phyloP scores from a whole-genome alignment of 768 basidiomycete species.

The Auricularia sp. region DNA sequence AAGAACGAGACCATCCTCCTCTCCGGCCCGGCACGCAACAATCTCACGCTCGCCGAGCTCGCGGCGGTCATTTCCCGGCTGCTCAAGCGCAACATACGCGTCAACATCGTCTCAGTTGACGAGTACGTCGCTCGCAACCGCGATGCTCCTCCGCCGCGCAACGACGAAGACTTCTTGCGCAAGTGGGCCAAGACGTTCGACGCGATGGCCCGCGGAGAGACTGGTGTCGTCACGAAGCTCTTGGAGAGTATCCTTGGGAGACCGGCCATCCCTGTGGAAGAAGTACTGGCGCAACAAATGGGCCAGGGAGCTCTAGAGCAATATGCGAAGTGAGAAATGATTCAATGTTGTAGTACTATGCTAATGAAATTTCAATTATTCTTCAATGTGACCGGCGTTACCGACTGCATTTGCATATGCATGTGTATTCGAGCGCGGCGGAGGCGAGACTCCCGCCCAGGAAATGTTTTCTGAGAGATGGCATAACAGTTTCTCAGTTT shows the following conservation, averaged over 20 bases:
- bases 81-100: slow-evolving; percentile 13
- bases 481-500: too few species aligned
- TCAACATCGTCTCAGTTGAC: slow-evolving; percentile 15
- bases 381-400: too few species aligned
- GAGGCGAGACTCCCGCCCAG: too few species aligned
- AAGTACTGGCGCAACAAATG: slow-evolving; percentile 11
- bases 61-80: slow-evolving; percentile 15
- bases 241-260: slow-evolving; percentile 21
- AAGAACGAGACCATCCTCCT: slow-evolving; percentile 22
- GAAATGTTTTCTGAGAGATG: too few species aligned
- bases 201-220: slow-evolving; percentile 22
- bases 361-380: too few species aligned
- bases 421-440: too few species aligned
- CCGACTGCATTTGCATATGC: too few species aligned
- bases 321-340: slow-evolving; percentile 12
- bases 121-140: slow-evolving; percentile 15
- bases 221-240: slow-evolving; percentile 18
- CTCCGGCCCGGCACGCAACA: slow-evolving; percentile 13
- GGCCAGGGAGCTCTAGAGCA: slow-evolving; percentile 11
- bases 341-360: too few species aligned
- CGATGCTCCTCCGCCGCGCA: slow-evolving; percentile 4
- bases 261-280: slow-evolving; percentile 18
- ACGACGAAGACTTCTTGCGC: slow-evolving; percentile 17
- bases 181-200: slow-evolving; percentile 23
- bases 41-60: slow-evolving; percentile 19